These are phyloP conservation scores for Linum lewisii DNA, from an alignment of 345 rosid species.

Conservation along the genomic window DNA sequence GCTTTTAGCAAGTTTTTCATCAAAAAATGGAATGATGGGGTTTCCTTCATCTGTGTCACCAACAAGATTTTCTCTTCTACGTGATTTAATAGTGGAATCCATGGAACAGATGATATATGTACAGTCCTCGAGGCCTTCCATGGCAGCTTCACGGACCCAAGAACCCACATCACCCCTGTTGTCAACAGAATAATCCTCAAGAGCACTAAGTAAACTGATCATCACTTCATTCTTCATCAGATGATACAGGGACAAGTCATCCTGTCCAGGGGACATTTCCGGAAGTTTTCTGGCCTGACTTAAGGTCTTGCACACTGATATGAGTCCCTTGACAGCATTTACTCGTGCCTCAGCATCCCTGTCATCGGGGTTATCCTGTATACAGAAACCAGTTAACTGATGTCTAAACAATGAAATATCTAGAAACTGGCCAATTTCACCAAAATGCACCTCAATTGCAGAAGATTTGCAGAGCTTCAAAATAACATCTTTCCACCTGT, in stretches of 20 bases:
- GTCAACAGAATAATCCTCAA: conserved; percentile 88
- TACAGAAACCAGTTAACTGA: conserved; percentile 9
- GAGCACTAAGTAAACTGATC: conserved; percentile 68
- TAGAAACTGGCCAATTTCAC: conserved; percentile 6
- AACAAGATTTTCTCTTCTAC: conserved; percentile 15
- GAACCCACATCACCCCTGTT: conserved; percentile 98
- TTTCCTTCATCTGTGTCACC: conserved; percentile 20
- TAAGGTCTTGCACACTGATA: conserved; percentile 73
- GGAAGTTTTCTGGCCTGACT: conserved; percentile 33
- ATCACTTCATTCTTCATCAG: conserved; percentile 77
- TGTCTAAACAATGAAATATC: not conserved
- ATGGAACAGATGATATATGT: conserved; percentile 54
- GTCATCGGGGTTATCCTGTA: conserved; percentile 76
- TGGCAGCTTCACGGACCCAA: conserved; percentile 98
- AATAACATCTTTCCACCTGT: conserved; percentile 55
- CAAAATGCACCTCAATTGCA: conserved; percentile 58
- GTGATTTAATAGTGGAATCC: conserved; percentile 12
- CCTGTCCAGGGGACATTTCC: conserved; percentile 21
- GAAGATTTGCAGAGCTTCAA: conserved; percentile 62
- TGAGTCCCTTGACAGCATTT: conserved; percentile 85
- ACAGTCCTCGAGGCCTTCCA: conserved; percentile 83
- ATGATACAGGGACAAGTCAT: conserved; percentile 37
- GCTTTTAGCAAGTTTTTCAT: conserved; percentile 47
- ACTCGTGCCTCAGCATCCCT: conserved; percentile 96
- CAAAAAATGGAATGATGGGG: conserved; percentile 32